Evolutionary conservation across 257 asterid genomes (phyloP).

Genomic region (Nicotiana knightiana): DNA sequence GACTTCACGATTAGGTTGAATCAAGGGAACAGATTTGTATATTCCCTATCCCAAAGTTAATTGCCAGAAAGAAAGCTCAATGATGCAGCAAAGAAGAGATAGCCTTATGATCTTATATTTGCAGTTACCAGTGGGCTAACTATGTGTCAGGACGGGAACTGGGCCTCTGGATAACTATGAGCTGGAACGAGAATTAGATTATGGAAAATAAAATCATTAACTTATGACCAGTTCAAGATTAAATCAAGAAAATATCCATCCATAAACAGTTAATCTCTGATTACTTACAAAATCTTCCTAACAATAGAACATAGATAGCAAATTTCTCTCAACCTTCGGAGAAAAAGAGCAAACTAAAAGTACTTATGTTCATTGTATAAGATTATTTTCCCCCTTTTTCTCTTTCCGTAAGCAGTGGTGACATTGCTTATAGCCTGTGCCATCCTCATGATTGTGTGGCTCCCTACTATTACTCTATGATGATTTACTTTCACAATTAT

Average conservation of each 20-base stretch:
- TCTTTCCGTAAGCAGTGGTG: not conserved
- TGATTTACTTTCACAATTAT: not conserved
- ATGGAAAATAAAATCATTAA: not conserved
- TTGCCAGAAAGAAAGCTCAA: not conserved
- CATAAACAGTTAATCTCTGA: not conserved
- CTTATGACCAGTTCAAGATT: not conserved
- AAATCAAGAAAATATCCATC: not conserved
- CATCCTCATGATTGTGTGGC: not conserved
- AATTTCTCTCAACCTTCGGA: not conserved
- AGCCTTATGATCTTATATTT: not conserved
- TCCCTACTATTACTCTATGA: not conserved
- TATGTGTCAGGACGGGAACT: not conserved
- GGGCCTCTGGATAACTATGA: not conserved
- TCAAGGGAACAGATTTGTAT: not conserved
- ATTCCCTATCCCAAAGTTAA: not conserved
- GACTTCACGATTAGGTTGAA: not conserved
- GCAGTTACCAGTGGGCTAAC: not conserved
- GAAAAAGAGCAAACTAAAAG: not conserved
- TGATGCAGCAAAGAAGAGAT: not conserved
- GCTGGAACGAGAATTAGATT: not conserved
- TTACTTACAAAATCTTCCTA: not conserved
- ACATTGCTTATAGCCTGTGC: not conserved
- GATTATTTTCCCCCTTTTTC: not conserved
- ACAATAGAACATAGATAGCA: not conserved
- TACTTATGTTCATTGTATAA: not conserved